A percentile compares a stretch with the other conserved stretches of the same genome.
Conservation (phyloP, 192 early-diverging fungal genomes). For the Umbelopsis sp. region DNA sequence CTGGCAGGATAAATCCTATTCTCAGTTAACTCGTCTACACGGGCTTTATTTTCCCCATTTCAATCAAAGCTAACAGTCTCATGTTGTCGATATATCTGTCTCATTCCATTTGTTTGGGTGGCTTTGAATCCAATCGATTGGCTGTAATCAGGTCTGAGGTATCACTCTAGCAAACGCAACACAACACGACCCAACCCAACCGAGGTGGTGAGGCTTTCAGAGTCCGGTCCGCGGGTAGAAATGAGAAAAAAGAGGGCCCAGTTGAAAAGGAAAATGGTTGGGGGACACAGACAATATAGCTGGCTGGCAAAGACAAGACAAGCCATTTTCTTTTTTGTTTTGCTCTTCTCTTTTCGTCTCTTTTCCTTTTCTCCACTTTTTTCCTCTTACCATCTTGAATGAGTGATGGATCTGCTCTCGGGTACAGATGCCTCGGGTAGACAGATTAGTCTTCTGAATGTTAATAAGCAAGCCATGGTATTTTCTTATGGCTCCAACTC, state of each 20-base stretch:
- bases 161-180: too few species aligned
- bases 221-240: slow-evolving; percentile 17
- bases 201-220: neutral
- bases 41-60: too few species aligned
- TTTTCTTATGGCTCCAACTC: neutral
- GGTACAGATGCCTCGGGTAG: slow-evolving; percentile 55
- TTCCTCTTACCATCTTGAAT: neutral
- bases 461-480: neutral
- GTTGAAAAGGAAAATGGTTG: neutral
- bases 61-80: too few species aligned
- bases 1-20: neutral
- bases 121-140: too few species aligned
- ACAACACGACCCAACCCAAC: too few species aligned
- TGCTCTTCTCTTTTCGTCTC: slow-evolving; percentile 15
- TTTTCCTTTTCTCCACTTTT: slow-evolving; percentile 21
- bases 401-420: slow-evolving; percentile 32
- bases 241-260: neutral
- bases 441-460: slow-evolving; percentile 56
- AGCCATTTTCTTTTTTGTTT: neutral
- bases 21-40: too few species aligned
- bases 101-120: too few species aligned
- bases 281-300: slow-evolving; percentile 8
- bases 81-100: too few species aligned
- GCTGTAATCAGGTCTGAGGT: too few species aligned
- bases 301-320: neutral